Conservation (phyloP, 345 rosid genomes). For the Salix udensis region DNA sequence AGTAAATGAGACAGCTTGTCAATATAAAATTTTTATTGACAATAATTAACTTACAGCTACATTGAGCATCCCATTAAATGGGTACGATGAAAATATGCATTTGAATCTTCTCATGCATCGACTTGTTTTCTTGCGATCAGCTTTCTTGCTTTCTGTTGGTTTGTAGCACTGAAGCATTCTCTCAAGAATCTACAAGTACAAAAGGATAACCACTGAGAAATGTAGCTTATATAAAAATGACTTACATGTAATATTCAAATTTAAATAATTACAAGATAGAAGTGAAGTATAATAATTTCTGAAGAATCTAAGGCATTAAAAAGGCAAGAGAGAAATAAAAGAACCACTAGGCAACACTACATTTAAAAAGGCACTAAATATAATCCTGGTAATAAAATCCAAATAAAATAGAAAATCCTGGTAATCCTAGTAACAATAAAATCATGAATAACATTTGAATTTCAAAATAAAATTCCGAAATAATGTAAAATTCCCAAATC, state of each 20-base stretch:
- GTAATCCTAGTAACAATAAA: no score
- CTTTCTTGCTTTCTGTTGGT: slow-evolving; percentile 23
- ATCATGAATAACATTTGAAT: no score
- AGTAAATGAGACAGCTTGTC: not conserved
- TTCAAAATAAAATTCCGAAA: no score
- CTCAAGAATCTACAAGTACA: slow-evolving; percentile 51
- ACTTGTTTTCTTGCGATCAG: not conserved
- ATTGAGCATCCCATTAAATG: slow-evolving; percentile 66
- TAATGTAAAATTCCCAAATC: no score
- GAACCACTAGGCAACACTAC: not conserved
- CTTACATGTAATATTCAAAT: not conserved
- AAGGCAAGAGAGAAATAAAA: not conserved
- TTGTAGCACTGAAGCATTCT: slow-evolving; percentile 60
- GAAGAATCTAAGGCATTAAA: not conserved
- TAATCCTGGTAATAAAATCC: not conserved
- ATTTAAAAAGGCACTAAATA: not conserved
- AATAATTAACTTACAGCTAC: slow-evolving; percentile 68
- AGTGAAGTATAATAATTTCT: not conserved
- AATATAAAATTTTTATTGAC: not conserved
- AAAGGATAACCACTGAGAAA: slow-evolving; percentile 9
- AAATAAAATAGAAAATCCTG: not conserved
- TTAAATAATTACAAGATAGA: not conserved
- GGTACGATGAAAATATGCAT: slow-evolving; percentile 37
- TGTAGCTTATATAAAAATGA: not conserved
- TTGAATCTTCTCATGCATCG: slow-evolving; percentile 24